These are phyloP conservation scores for Hippophae gyantsensis DNA, from an alignment of 306 rosid genomes.

Conservation along the genomic window DNA sequence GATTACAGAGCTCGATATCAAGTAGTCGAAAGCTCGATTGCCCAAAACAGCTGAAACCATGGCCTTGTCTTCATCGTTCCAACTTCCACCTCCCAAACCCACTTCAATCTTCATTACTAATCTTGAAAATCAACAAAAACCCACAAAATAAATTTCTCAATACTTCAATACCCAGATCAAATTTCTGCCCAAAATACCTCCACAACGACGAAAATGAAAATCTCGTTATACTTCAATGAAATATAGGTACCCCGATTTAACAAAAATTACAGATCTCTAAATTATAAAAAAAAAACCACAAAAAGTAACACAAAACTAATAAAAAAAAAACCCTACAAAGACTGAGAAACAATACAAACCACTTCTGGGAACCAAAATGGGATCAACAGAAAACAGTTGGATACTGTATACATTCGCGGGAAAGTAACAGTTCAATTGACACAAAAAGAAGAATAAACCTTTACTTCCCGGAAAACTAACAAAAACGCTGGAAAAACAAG, in stretches of 20 bases:
- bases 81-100: constrained; percentile 46
- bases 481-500: not conserved
- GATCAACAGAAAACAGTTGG: constrained; percentile 22
- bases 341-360: constrained; percentile 17
- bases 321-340: not conserved
- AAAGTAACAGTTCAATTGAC: constrained; percentile 19
- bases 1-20: constrained; percentile 50
- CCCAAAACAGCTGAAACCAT: constrained; percentile 67
- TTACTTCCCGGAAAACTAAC: constrained; percentile 21
- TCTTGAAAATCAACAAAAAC: constrained; percentile 13
- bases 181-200: constrained; percentile 25
- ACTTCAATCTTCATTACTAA: constrained; percentile 65
- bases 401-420: constrained; percentile 31
- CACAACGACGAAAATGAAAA: not conserved
- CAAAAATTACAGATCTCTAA: constrained; percentile 43
- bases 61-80: constrained; percentile 69
- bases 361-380: constrained; percentile 24
- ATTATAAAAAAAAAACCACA: constrained; percentile 10
- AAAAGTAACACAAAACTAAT: constrained; percentile 3
- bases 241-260: constrained; percentile 8
- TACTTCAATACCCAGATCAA: constrained; percentile 31
- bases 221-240: constrained; percentile 11
- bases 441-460: not conserved
- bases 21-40: constrained; percentile 52
- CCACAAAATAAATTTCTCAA: not conserved